Base-by-base conservation (phyloP, 2,329 filamentous ascomycete genomes). In the Ophiostoma pallidulum region DNA sequence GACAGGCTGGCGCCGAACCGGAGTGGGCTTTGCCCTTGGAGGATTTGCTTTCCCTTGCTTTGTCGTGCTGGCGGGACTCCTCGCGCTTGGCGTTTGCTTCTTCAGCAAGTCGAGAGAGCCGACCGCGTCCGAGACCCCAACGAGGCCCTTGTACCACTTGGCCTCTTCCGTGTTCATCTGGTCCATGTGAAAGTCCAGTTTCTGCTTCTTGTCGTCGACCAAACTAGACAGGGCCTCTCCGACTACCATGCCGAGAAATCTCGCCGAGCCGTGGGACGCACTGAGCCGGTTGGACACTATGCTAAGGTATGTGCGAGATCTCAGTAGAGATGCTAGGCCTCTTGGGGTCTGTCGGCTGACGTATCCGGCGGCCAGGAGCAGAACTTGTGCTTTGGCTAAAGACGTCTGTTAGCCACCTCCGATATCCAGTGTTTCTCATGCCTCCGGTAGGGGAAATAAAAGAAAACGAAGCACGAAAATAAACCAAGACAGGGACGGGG, bases 221-320 rank as follows among this genome's bases (percentile, higher is more conserved):
- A 95, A 63, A 2, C 67, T 61, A 1, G 80, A 83, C 0, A 84
- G 64, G 0, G 82, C 78, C 55, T 88, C 88, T 4, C 87, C 92
- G 28, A 95, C 80, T 2, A 86, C 72, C 80, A 98, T 94, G 0
- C 92, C 92, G 1, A 98, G 72, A 55, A 94, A 86, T 16, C 89
- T 78, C 14, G 86, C 82, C 54, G 82, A 76, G 7, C 71, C 70
- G 35, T 92, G 89, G 4, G 88, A 82, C 14, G 88, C 77, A 12
- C 80, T 79, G 7, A 98, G 77, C 20, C 90, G 78, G 60, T 94
- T 95, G 1, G 92, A 96, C 29, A 96, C 80, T 7, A 82, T 76
- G 53, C 77, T 82, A 41, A 95, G 71, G 58, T 94, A 94, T 1
- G 73, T 60, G 16, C 82, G 77, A 2, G 87, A 87, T 45, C 84